These are phyloP conservation scores for Apiospora hydei DNA, from an alignment of 2,329 filamentous ascomycete species.

Conservation along the genomic window DNA sequence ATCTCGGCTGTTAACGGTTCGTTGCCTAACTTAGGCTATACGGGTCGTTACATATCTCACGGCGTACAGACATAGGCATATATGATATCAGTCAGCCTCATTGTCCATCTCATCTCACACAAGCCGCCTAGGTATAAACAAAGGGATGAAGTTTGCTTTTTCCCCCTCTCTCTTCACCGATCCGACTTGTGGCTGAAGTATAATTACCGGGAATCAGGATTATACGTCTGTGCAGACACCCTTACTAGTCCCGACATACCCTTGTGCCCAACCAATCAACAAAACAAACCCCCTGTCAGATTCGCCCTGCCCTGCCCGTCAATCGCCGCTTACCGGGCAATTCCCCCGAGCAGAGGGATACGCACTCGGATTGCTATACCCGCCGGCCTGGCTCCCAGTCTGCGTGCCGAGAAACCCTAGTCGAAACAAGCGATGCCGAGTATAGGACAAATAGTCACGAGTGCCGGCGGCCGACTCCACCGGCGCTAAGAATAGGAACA, in stretches of 20 bases:
- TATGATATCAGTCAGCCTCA: background rate
- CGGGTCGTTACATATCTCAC: background rate
- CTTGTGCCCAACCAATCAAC: background rate
- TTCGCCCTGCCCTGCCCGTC: background rate
- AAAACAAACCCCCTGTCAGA: background rate
- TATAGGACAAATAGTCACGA: background rate
- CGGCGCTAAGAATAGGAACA: conserved; percentile 12
- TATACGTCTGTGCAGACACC: background rate
- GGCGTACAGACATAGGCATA: background rate
- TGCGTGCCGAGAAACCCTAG: background rate
- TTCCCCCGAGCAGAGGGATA: background rate
- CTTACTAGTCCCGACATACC: background rate
- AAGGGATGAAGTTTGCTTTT: background rate
- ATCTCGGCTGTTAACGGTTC: background rate
- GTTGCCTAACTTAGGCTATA: conserved; percentile 3
- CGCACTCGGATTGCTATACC: background rate
- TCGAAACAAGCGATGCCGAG: background rate
- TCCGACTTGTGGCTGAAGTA: background rate
- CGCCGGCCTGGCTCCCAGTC: background rate
- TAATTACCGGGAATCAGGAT: background rate
- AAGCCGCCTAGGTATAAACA: background rate
- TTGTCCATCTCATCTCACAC: background rate
- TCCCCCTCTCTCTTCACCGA: background rate
- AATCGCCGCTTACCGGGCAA: background rate
- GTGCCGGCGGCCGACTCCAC: background rate